These are phyloP conservation scores for Smallanthus sonchifolius DNA, from an alignment of 129 eudicot species.

Conservation along the genomic window DNA sequence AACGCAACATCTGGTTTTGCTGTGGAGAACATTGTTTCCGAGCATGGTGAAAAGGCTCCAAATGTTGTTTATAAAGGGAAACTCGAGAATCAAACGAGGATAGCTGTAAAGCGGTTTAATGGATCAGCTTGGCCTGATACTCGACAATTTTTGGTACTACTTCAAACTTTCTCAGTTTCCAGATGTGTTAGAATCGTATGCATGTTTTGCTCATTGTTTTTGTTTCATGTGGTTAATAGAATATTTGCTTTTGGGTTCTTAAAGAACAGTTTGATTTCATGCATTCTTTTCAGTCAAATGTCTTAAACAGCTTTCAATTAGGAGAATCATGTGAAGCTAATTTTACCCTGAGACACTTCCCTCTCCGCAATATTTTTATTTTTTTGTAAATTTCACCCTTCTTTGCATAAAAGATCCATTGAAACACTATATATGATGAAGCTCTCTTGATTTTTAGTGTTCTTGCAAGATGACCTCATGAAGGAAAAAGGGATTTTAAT, in stretches of 20 bases:
- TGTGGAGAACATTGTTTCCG: conserved; percentile 67
- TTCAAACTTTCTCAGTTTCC: not conserved
- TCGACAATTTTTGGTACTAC: conserved; percentile 49
- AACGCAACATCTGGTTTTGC: conserved; percentile 70
- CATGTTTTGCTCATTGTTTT: not conserved
- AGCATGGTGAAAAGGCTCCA: conserved; percentile 73
- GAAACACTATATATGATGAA: not conserved
- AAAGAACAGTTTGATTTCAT: not conserved
- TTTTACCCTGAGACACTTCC: too few species aligned
- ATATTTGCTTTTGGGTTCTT: not conserved
- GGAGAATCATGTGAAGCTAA: too few species aligned
- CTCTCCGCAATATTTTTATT: too few species aligned
- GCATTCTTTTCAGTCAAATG: not conserved
- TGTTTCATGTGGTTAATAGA: not conserved
- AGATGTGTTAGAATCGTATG: not conserved
- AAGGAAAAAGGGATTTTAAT: not conserved
- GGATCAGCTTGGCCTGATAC: conserved; percentile 68
- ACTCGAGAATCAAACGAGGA: conserved; percentile 59
- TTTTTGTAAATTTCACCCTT: too few species aligned
- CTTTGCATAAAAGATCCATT: not conserved
- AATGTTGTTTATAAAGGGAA: conserved; percentile 72
- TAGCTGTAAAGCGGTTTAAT: conserved; percentile 64
- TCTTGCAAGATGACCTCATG: not conserved
- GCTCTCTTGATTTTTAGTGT: conserved; percentile 1
- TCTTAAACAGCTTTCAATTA: not conserved